Evolutionary conservation across 257 asterid species (phyloP), one percentile per base, ranked within the genome.

Genomic region (Salvia miltiorrhiza): DNA sequence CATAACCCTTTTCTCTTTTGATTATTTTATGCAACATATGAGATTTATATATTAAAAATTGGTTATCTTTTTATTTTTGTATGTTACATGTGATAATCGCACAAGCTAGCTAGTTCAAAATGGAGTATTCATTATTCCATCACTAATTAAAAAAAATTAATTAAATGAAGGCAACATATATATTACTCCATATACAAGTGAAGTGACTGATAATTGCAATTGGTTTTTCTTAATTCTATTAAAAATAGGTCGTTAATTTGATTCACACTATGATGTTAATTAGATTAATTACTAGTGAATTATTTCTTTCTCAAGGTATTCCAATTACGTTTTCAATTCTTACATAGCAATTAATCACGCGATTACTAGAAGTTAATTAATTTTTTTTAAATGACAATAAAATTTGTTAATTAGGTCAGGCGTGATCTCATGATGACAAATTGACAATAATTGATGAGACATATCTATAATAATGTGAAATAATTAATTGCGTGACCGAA

Each of bases 361-460:
- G 20, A 21, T 63, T 21, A 63, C 4, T 26, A n/a, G 8, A 1
- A 26, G 20, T 0, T 1, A 33, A 65, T 33, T 9, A 35, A 3
- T n/a, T n/a, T n/a, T n/a, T n/a, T 2, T 4, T 48, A 13, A 33
- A 44, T 9, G 0, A 32, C 1, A 47, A 23, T 2, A 52, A 13
- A 13, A 24, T 7, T 23, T 23, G 7, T 54, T 21, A 62, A 62
- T 63, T 43, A 41, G 68, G 68, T 63, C 23, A 23, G 39, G 54
- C 54, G 6, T 61, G 54, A 65, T 24, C 30, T 67, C 73, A 39
- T 73, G 69, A 58, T 74, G 13, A 54, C 12, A 37, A 37, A 37
- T 37, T 9, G 40, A 35, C 56, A 17, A 30, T 24, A 24, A 63
- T 44, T 30, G 33, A 39, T 49, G 24, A 35, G 63, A 39, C 9